phyloP scores from a whole-genome alignment of 805 yeast species.

The Candida piceae region DNA sequence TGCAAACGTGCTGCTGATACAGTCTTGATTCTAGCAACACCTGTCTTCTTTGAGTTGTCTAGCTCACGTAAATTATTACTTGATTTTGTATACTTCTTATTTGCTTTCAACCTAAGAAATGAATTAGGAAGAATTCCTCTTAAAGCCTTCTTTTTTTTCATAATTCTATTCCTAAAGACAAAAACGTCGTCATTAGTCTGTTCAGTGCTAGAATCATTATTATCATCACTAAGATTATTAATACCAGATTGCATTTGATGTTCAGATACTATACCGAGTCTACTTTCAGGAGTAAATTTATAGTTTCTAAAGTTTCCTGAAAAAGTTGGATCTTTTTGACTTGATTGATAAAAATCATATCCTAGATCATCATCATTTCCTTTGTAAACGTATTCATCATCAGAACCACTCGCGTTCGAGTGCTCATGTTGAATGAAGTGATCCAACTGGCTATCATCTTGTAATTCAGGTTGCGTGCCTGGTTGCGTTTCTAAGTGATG shows the following conservation, averaged over 20 bases:
- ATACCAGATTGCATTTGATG: no score
- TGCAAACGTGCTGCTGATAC: no score
- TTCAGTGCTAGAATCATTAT: no score
- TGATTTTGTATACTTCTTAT: background rate
- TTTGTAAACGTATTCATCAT: conserved; percentile 15
- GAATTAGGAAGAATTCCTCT: conserved; percentile 26
- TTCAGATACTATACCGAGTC: no score
- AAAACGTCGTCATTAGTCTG: conserved; percentile 11
- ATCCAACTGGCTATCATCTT: conserved; percentile 10
- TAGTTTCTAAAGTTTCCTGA: no score
- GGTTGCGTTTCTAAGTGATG: background rate
- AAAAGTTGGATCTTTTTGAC: background rate
- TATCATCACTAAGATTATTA: no score
- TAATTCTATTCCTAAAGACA: conserved; percentile 16
- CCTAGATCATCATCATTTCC: conserved; percentile 11
- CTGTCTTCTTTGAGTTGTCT: no score
- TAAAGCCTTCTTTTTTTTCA: conserved; percentile 19
- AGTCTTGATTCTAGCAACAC: conserved; percentile 18
- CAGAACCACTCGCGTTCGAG: conserved; percentile 7
- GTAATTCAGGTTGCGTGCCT: background rate
- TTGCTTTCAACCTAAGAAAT: conserved; percentile 8
- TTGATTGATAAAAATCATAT: background rate
- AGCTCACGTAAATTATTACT: no score
- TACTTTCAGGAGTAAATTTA: no score
- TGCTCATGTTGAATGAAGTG: conserved; percentile 13